These are phyloP conservation scores for Phytophthora pini DNA, from an alignment of 352 stramenopile genomes.

Conservation along the genomic window DNA sequence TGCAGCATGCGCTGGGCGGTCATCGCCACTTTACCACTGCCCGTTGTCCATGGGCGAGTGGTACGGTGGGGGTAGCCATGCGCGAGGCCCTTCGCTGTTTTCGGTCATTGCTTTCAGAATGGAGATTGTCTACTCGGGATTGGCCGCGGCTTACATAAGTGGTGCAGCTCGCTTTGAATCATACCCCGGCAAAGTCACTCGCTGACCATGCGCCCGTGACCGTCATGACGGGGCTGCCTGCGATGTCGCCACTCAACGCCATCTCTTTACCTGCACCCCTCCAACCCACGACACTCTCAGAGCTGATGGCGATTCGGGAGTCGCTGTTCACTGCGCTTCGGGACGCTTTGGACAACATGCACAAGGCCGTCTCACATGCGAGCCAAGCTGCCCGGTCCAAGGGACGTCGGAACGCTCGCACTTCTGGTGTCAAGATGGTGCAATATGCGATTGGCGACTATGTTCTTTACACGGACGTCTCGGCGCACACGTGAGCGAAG, in stretches of 20 bases:
- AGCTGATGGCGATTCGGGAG: neutral
- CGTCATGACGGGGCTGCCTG: neutral
- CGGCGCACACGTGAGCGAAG: slow-evolving; percentile 18
- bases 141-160: slow-evolving; percentile 2
- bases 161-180: neutral
- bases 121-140: neutral
- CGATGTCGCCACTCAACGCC: neutral
- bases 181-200: slow-evolving; percentile 1
- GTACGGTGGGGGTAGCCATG: slow-evolving; percentile 1
- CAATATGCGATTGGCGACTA: slow-evolving; percentile 30
- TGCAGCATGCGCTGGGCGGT: slow-evolving; percentile 1
- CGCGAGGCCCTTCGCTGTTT: neutral
- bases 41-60: neutral
- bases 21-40: slow-evolving; percentile 11
- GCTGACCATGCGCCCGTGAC: neutral
- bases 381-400: neutral
- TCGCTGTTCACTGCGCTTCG: neutral
- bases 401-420: neutral
- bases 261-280: neutral
- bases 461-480: slow-evolving; percentile 31
- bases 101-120: neutral
- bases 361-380: neutral
- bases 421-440: neutral
- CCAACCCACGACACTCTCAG: neutral
- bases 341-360: neutral